Percentiles rank a stretch among this genome's conserved stretches.
phyloP scores from a whole-genome alignment of 1,139 yeast species.

The Candida frijolesensis region DNA sequence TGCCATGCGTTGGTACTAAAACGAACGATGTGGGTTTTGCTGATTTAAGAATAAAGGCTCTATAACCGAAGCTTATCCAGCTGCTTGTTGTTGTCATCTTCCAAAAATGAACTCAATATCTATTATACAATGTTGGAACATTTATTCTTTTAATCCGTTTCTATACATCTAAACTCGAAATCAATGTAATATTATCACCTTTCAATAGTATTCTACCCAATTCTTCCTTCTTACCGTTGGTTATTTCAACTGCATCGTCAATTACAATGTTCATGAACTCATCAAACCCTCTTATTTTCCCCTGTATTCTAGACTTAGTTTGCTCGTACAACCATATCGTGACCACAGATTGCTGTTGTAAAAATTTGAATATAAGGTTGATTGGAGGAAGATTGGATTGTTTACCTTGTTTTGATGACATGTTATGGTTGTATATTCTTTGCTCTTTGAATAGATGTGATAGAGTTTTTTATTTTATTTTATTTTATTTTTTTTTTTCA shows the following conservation, averaged over 20 bases:
- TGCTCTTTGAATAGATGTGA: background rate
- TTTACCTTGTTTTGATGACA: conserved; percentile 25
- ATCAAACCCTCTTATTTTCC: conserved; percentile 88
- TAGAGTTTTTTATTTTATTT: background rate
- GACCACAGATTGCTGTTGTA: conserved; percentile 80
- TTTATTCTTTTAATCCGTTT: background rate
- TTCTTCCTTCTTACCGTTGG: conserved; percentile 42
- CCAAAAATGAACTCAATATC: too few relatives aligned
- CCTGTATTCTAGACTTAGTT: conserved; percentile 74
- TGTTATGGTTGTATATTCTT: conserved; percentile 7
- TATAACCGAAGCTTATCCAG: too few relatives aligned
- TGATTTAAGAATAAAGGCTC: too few relatives aligned
- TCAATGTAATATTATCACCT: conserved; percentile 91
- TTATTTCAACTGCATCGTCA: conserved; percentile 80
- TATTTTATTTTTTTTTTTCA: background rate
- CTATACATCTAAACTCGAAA: conserved; percentile 55
- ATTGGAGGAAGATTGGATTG: conserved; percentile 79
- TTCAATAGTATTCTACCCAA: conserved; percentile 69
- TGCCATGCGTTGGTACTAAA: too few relatives aligned
- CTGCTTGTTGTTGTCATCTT: too few relatives aligned
- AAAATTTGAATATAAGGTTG: conserved; percentile 81
- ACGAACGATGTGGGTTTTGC: too few relatives aligned
- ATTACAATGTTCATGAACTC: conserved; percentile 97
- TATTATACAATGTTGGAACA: too few relatives aligned
- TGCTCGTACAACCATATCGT: conserved; percentile 91